phyloP scores from a whole-genome alignment of 805 yeast genomes.

The Candida xiaguanensis region DNA sequence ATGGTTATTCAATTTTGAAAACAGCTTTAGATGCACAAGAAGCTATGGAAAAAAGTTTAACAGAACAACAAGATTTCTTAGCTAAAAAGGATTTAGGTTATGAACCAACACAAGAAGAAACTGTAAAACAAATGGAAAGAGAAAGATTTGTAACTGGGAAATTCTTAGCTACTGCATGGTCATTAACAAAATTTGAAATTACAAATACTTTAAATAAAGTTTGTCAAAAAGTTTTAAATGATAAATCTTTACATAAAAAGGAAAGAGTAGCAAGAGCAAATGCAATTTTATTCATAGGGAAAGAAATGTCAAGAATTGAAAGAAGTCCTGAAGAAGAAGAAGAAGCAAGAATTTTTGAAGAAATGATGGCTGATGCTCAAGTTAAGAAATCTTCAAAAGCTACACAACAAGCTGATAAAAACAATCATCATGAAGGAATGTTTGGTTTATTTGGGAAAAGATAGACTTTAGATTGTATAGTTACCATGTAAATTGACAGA shows the following conservation, averaged over 20 bases:
- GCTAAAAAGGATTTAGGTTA: conserved; percentile 23
- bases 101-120: conserved; percentile 34
- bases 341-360: conserved; percentile 89
- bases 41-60: conserved; percentile 63
- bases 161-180: conserved; percentile 92
- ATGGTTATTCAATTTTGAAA: conserved; percentile 76
- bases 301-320: conserved; percentile 58
- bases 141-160: conserved; percentile 85
- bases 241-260: conserved; percentile 55
- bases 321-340: conserved; percentile 88
- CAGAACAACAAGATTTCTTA: conserved; percentile 54
- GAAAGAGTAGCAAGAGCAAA: conserved; percentile 74
- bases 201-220: conserved; percentile 81
- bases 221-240: conserved; percentile 47
- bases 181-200: conserved; percentile 84
- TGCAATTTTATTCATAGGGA: conserved; percentile 71
- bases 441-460: conserved; percentile 4
- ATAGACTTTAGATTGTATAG: conserved; percentile 1
- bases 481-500: too few species aligned
- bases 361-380: conserved; percentile 81
- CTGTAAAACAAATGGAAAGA: conserved; percentile 53
- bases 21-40: conserved; percentile 86
- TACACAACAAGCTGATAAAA: background rate
- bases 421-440: conserved; percentile 5
- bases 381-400: conserved; percentile 43